These are phyloP conservation scores for Acacia confusa DNA, from an alignment of 306 rosid species.

Conservation along the genomic window DNA sequence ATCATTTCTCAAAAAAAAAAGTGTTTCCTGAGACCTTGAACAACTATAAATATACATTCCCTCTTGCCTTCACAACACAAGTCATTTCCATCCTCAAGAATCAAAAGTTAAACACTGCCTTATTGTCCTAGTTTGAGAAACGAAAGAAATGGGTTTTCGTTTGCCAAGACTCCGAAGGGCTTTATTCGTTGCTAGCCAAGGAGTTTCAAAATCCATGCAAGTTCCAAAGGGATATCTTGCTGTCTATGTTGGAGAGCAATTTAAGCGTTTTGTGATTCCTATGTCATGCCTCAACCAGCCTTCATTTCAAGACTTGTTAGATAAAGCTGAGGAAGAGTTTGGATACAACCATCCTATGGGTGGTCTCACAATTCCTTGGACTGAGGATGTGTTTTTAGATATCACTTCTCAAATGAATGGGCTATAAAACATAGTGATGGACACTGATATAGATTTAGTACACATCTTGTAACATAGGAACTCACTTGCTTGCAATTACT, in stretches of 20 bases:
- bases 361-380: slow-evolving; percentile 53
- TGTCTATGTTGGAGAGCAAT: slow-evolving; percentile 52
- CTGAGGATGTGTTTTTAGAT: slow-evolving; percentile 41
- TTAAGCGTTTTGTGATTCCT: slow-evolving; percentile 46
- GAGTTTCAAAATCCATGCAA: not conserved
- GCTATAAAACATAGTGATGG: slow-evolving; percentile 3
- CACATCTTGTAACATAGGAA: not conserved
- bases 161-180: slow-evolving; percentile 1
- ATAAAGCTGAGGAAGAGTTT: slow-evolving; percentile 49
- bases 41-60: not conserved
- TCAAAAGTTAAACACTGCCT: not conserved
- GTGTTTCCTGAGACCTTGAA: not conserved
- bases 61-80: not conserved
- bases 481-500: slow-evolving; percentile 1
- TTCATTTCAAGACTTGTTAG: slow-evolving; percentile 41
- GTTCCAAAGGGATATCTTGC: slow-evolving; percentile 43
- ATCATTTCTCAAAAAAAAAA: not conserved
- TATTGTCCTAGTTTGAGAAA: not conserved
- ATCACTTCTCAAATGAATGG: slow-evolving; percentile 32
- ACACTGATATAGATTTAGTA: not conserved
- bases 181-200: not conserved
- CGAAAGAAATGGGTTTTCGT: slow-evolving; percentile 24
- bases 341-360: slow-evolving; percentile 56
- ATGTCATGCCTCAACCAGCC: slow-evolving; percentile 43
- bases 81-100: not conserved